These are phyloP conservation scores for Boletus eberwhitei DNA, from an alignment of 768 basidiomycete species.

Conservation along the genomic window DNA sequence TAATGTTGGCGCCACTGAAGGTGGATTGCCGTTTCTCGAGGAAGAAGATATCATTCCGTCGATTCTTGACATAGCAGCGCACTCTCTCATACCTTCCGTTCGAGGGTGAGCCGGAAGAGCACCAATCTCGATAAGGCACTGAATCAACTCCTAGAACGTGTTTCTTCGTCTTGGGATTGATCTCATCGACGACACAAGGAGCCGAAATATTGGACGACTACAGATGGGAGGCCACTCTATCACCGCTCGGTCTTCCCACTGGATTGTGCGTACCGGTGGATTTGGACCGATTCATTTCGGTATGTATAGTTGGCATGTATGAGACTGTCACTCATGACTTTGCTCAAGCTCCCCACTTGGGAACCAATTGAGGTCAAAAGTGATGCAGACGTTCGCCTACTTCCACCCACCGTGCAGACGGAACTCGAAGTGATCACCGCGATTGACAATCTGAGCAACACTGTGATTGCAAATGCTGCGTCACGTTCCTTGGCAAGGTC, in stretches of 20 bases:
- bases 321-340: constrained; percentile 3
- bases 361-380: constrained; percentile 32
- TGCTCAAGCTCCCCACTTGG: constrained; percentile 71
- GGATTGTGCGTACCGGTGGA: constrained; percentile 91
- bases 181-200: constrained; percentile 88
- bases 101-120: constrained; percentile 68
- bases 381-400: constrained; percentile 45
- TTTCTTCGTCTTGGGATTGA: constrained; percentile 91
- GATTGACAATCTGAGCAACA: constrained; percentile 91
- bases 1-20: constrained; percentile 85
- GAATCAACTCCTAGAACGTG: constrained; percentile 65
- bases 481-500: constrained; percentile 87
- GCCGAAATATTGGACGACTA: constrained; percentile 92
- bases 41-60: constrained; percentile 92
- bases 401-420: constrained; percentile 60
- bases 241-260: constrained; percentile 81
- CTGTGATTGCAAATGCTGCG: constrained; percentile 92
- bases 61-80: constrained; percentile 87
- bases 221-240: constrained; percentile 88
- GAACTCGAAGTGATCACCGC: constrained; percentile 86
- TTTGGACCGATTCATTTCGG: constrained; percentile 73
- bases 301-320: constrained; percentile 37
- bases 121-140: neutral
- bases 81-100: constrained; percentile 85
- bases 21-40: constrained; percentile 92